Evolutionary conservation across 129 eudicot genomes (phyloP), one percentile per base, ranked within the genome.

Genomic region (Silybum marianum): DNA sequence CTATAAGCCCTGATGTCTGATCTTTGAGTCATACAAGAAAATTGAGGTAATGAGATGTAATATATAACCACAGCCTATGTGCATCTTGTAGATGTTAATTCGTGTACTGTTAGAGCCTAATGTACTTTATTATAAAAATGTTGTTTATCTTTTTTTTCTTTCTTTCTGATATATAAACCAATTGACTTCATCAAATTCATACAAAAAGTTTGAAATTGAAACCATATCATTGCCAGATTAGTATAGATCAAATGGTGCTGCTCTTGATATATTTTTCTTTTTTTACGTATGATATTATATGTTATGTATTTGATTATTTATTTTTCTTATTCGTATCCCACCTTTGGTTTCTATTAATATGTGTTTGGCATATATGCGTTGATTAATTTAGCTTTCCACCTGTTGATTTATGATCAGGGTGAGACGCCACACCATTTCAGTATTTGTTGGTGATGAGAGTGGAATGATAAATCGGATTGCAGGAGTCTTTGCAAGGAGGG

Each of bases 391-490:
- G 36, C 71, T 67, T 78, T 21, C 6, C 51, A 44, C 16, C 16
- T 23, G 28, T 65, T 77, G 74, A 16, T 78, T 68, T 4, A 9
- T 67, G 44, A 32, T 74, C 86, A 89, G 97, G 89, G 90, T 84
- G 83, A 88, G 87, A 62, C 90, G 95, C 73, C 98, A 93, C 86
- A 89, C 97, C 1, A 87, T 91, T 60, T 91, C 97, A 39, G 98
- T 91, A 67, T 91, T 88, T 87, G 97, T 91, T 69, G 98, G 98
- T 25, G 97, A 93, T 73, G 97, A 93, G 80, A 93, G 98, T 88
- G 97, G 98, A 81, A 93, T 93, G 95, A 93, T 93, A 71, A 93
- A 93, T 80, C 95, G 97, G 63, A 93, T 93, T 86, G 98, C 97
- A 14, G 97, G 97, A 76, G 98, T 93, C 7, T 93, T 93, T 85